Evolutionary conservation across 495 filamentous ascomycete species (phyloP).

Genomic region (Glonium stellatum): DNA sequence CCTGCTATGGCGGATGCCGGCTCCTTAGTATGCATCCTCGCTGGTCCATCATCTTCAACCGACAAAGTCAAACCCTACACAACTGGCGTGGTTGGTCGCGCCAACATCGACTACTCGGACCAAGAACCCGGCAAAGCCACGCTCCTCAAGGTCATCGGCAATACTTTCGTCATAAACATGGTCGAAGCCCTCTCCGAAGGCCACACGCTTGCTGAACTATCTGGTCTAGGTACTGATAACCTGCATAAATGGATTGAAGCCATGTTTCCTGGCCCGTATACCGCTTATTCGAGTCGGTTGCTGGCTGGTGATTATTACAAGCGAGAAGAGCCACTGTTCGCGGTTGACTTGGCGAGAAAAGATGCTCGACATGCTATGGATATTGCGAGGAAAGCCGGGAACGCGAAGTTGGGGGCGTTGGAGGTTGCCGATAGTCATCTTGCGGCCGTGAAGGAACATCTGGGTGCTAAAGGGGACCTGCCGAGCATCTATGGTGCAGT

Average conservation of each 20-base stretch:
- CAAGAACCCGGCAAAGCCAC: conserved; percentile 53
- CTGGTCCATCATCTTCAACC: conserved; percentile 56
- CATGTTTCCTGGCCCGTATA: conserved; percentile 58
- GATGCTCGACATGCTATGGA: conserved; percentile 69
- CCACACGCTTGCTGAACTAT: conserved; percentile 70
- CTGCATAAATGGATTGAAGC: conserved; percentile 61
- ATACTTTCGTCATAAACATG: conserved; percentile 80
- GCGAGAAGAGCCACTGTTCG: conserved; percentile 70
- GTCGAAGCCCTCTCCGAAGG: conserved; percentile 72
- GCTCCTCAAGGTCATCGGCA: conserved; percentile 75
- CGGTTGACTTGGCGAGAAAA: conserved; percentile 80
- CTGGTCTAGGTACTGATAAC: conserved; percentile 63
- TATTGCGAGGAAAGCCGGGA: conserved; percentile 56
- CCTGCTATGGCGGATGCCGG: conserved; percentile 73
- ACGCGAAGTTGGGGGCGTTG: conserved; percentile 52
- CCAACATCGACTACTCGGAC: conserved; percentile 63
- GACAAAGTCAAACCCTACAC: conserved; percentile 64
- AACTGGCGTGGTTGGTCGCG: conserved; percentile 67
- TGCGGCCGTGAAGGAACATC: conserved; percentile 60
- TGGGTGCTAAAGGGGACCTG: conserved; percentile 71
- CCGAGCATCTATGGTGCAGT: conserved; percentile 77
- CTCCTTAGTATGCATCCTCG: conserved; percentile 67
- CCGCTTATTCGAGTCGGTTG: conserved; percentile 70
- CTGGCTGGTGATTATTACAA: conserved; percentile 63
- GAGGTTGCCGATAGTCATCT: conserved; percentile 65